Evolutionary conservation across 2,329 filamentous ascomycete genomes (phyloP).

Genomic region (Endothia cerciana): DNA sequence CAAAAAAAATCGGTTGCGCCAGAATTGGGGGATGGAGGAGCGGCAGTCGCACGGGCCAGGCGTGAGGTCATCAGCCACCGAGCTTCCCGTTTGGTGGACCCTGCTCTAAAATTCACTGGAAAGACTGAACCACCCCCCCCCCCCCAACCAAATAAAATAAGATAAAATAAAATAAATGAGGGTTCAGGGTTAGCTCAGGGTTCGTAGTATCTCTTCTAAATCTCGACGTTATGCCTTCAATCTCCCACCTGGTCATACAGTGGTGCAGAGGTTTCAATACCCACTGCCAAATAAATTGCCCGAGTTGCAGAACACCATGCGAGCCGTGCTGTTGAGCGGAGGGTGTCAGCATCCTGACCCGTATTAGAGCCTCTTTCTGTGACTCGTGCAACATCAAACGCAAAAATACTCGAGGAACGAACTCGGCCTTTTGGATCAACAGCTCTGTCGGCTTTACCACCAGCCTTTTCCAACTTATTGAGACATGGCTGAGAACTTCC

Average conservation of each 20-base stretch:
- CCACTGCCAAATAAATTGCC: too few relatives aligned
- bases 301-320: background rate
- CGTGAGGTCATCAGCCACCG: constrained; percentile 16
- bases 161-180: too few relatives aligned
- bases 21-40: constrained; percentile 15
- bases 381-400: background rate
- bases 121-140: too few relatives aligned
- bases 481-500: constrained; percentile 52
- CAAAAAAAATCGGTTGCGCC: constrained; percentile 29
- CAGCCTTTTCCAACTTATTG: background rate
- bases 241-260: background rate
- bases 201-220: too few relatives aligned
- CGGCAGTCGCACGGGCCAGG: constrained; percentile 19
- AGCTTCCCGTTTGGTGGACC: background rate
- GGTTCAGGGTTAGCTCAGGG: too few relatives aligned
- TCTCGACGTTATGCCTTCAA: too few relatives aligned
- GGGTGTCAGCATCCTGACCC: background rate
- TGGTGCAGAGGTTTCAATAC: too few relatives aligned
- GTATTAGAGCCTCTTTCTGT: background rate
- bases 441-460: background rate
- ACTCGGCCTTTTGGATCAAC: background rate
- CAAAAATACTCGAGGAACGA: background rate
- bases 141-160: too few relatives aligned
- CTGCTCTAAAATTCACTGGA: background rate
- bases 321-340: background rate